A percentile compares a stretch with the other conserved stretches of the same genome.
Evolutionary conservation across 23 red algal genomes (phyloP).

Genomic region (Gracilaria gracilis): DNA sequence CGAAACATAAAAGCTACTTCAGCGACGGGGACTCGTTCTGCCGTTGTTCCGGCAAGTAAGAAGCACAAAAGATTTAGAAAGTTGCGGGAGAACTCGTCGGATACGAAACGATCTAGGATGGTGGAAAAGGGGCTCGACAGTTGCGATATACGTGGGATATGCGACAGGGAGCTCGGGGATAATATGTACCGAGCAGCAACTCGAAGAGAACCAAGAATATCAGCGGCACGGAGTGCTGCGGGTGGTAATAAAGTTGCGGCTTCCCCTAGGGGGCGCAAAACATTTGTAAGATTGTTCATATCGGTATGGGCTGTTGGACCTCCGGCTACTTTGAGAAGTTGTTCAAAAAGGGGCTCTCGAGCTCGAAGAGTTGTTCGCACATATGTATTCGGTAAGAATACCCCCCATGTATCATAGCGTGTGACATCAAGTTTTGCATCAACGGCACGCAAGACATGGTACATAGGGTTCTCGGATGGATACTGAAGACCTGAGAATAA

Average conservation of each 20-base stretch:
- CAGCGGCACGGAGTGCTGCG: conserved; percentile 55
- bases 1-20: conserved; percentile 86
- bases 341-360: conserved; percentile 27
- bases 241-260: conserved; percentile 57
- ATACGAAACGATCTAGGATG: conserved; percentile 58
- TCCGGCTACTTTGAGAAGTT: conserved; percentile 35
- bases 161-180: neutral
- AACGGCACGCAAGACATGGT: conserved; percentile 57
- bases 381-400: conserved; percentile 46
- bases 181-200: conserved; percentile 28
- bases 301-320: conserved; percentile 23
- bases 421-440: conserved; percentile 34
- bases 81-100: conserved; percentile 66
- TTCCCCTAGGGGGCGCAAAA: conserved; percentile 37
- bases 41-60: conserved; percentile 71
- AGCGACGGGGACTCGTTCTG: conserved; percentile 76
- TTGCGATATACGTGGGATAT: conserved; percentile 30
- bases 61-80: conserved; percentile 89
- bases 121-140: conserved; percentile 62
- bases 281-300: conserved; percentile 30
- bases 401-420: conserved; percentile 67
- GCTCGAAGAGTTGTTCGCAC: conserved; percentile 26
- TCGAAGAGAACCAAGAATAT: conserved; percentile 54
- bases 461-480: conserved; percentile 68
- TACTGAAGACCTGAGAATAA: conserved; percentile 65